Percentiles rank a stretch among this genome's conserved stretches.
These are phyloP conservation scores for Mycogone perniciosa DNA, from an alignment of 2,329 filamentous ascomycete species.

Conservation along the genomic window DNA sequence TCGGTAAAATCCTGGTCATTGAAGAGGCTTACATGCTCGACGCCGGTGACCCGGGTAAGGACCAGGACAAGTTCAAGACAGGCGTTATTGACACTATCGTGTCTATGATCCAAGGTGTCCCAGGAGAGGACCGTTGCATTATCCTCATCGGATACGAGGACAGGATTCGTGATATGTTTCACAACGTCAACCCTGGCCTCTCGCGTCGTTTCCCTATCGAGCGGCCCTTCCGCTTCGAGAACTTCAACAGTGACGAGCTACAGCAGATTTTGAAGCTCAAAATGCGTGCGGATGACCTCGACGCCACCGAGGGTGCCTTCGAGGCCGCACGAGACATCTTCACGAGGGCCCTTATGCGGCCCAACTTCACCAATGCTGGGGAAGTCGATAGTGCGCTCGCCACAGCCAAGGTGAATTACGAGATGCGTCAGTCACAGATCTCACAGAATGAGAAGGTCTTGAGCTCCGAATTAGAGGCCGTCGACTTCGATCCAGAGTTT, in stretches of 20 bases:
- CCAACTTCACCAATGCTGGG: conserved; percentile 69
- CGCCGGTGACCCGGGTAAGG: conserved; percentile 27
- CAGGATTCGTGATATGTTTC: conserved; percentile 65
- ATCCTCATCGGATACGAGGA: conserved; percentile 65
- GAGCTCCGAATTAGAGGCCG: neutral
- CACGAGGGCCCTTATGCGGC: conserved; percentile 51
- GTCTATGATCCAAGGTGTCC: conserved; percentile 62
- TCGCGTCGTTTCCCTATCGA: conserved; percentile 58
- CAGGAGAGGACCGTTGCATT: conserved; percentile 67
- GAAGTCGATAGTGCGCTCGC: conserved; percentile 53
- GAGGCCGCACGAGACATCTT: conserved; percentile 53
- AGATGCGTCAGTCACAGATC: neutral
- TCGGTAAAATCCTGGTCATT: conserved; percentile 69
- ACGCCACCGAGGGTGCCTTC: conserved; percentile 45
- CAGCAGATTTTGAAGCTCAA: conserved; percentile 57
- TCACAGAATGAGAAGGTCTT: neutral
- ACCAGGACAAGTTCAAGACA: conserved; percentile 43
- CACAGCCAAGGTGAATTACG: conserved; percentile 15
- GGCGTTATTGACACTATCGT: conserved; percentile 71
- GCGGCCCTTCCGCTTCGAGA: conserved; percentile 61
- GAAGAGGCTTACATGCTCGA: conserved; percentile 70
- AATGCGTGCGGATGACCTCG: conserved; percentile 49
- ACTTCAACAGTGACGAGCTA: conserved; percentile 56
- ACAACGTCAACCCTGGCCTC: conserved; percentile 67
- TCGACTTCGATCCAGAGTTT: neutral